Conservation (phyloP, 2,329 filamentous ascomycete species). For the Aspergillus fijiensis region DNA sequence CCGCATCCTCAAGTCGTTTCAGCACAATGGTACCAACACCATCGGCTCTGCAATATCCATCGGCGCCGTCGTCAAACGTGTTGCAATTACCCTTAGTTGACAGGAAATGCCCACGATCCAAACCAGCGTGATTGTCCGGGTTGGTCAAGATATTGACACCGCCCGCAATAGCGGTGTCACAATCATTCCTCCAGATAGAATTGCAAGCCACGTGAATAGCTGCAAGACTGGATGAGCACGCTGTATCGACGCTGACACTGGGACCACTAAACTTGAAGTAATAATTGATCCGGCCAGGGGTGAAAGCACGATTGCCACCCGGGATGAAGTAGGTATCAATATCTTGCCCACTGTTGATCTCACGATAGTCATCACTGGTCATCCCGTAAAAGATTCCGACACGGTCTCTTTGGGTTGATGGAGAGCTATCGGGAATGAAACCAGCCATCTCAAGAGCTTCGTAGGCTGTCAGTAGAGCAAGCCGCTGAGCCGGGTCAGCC, state of each 20-base stretch:
- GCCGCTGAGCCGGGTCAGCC: slow-evolving; percentile 77
- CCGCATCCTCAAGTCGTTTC: slow-evolving; percentile 76
- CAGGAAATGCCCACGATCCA: slow-evolving; percentile 76
- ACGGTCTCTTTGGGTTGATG: slow-evolving; percentile 63
- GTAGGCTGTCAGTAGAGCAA: slow-evolving; percentile 74
- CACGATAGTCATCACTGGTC: slow-evolving; percentile 75
- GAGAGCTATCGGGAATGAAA: slow-evolving; percentile 70
- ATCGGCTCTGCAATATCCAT: slow-evolving; percentile 81
- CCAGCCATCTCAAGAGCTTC: slow-evolving; percentile 81
- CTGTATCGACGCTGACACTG: slow-evolving; percentile 73
- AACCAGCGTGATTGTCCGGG: slow-evolving; percentile 74
- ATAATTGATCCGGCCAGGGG: slow-evolving; percentile 50
- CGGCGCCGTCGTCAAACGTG: slow-evolving; percentile 76
- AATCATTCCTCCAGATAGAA: slow-evolving; percentile 72
- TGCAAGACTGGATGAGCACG: slow-evolving; percentile 72
- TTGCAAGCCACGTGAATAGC: slow-evolving; percentile 72
- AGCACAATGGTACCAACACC: slow-evolving; percentile 72
- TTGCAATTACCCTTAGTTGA: slow-evolving; percentile 69
- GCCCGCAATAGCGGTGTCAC: slow-evolving; percentile 77
- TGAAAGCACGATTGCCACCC: slow-evolving; percentile 58
- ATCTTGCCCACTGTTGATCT: slow-evolving; percentile 71
- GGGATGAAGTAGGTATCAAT: slow-evolving; percentile 70
- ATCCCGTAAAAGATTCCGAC: slow-evolving; percentile 76
- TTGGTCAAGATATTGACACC: slow-evolving; percentile 76
- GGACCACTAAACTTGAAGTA: slow-evolving; percentile 76